Conservation (phyloP, 495 filamentous ascomycete species). For the Bacidia gigantensis region DNA sequence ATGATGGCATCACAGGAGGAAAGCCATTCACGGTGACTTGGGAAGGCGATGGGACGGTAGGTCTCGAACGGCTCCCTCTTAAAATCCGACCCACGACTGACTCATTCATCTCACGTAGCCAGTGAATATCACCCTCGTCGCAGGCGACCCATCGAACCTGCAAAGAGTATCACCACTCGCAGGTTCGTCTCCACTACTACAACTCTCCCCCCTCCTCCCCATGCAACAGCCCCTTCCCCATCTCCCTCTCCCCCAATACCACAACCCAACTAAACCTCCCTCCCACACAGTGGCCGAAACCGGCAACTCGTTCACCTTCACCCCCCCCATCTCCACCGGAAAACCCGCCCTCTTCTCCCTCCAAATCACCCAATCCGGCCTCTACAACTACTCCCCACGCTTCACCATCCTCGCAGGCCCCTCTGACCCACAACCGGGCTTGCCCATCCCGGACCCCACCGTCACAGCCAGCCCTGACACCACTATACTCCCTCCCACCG, state of each 20-base stretch:
- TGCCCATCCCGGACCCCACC: not conserved
- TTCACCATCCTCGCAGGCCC: constrained; percentile 7
- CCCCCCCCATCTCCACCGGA: not conserved
- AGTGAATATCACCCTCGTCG: constrained; percentile 10
- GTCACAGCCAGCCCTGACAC: too few relatives aligned
- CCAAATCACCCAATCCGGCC: constrained; percentile 10
- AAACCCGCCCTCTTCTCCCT: constrained; percentile 10
- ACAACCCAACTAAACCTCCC: not conserved
- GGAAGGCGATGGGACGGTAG: constrained; percentile 15
- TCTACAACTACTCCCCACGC: constrained; percentile 16
- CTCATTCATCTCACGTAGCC: constrained; percentile 6
- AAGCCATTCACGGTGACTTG: constrained; percentile 10
- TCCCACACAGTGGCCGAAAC: not conserved
- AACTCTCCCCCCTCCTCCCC: not conserved
- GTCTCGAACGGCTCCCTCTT: not conserved
- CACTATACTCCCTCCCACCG: too few relatives aligned
- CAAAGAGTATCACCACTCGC: constrained; percentile 8
- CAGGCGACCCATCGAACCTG: constrained; percentile 7
- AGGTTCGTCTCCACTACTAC: constrained; percentile 1
- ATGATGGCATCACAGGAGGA: constrained; percentile 9
- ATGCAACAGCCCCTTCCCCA: not conserved
- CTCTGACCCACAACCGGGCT: not conserved
- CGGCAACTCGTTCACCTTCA: constrained; percentile 10
- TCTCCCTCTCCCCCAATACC: not conserved
- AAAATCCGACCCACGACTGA: not conserved